Evolutionary conservation across 2,329 filamentous ascomycete species (phyloP), one percentile per base, ranked within the genome.

Genomic region (Tolypocladium ovalisporum): DNA sequence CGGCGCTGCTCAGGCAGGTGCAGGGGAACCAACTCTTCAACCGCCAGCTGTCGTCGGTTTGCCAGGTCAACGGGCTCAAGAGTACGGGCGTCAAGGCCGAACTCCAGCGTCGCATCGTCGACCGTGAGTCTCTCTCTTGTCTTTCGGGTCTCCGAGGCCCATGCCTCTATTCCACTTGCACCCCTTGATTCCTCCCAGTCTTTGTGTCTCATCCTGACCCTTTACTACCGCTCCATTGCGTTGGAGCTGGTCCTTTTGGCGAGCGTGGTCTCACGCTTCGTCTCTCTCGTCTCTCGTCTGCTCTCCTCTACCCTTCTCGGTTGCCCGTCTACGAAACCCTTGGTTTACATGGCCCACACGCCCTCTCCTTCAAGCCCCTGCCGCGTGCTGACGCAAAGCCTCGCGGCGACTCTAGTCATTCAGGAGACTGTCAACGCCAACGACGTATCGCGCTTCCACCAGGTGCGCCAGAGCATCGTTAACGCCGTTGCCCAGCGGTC

Each of bases 51-150:
- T 89, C 90, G 65, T 79, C 79, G 55, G 86, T 97, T 62, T 88
- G 93, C 67, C 81, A 84, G 61, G 77, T 82, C 60, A 89, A 96
- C 74, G 82, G 85, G 52, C 77, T 96, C 39, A 81, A 83, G 62
- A 87, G 89, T 60, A 89, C 87, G 34, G 94, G 94, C 24, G 87
- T 94, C 66, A 99, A 99, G 77, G 83, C 85, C 37, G 82, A 88
- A 47, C 76, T 97, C 59, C 91, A 96, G 73, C 75, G 76, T 58
- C 86, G 93, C 65, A 88, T 97, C 60, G 83, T 87, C 61, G 77
- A 83, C 59, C 82, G 94, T 97, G 79, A 73, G 89, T 84, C 40
- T 56, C 56, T 39, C n/a, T 3, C 29, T 56, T n/a, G 40, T 35
- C 56, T 52, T n/a, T 22, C 24, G 42, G n/a, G n/a, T n/a, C n/a